Conservation (phyloP, 2,329 filamentous ascomycete genomes). For the Scolecobasidium constrictum region DNA sequence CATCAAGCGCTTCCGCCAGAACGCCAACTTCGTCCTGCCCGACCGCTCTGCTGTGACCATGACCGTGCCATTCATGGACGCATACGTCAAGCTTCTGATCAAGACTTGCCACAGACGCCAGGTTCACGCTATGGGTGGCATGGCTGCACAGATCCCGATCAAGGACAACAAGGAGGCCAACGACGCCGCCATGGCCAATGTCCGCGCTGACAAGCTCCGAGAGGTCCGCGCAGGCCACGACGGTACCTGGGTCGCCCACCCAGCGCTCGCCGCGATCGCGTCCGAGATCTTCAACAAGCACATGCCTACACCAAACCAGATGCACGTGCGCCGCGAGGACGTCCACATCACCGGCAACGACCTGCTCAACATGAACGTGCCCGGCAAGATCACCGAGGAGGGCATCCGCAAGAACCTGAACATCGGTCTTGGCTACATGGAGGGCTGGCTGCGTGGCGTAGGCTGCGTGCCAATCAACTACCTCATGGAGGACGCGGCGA, state of each 20-base stretch:
- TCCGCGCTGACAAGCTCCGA: constrained; percentile 90
- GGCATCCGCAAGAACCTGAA: constrained; percentile 97
- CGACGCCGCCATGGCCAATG: constrained; percentile 85
- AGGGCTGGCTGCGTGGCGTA: constrained; percentile 90
- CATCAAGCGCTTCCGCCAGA: constrained; percentile 98
- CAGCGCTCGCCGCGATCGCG: constrained; percentile 78
- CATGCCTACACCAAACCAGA: constrained; percentile 98
- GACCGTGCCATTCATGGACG: constrained; percentile 97
- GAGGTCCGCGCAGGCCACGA: constrained; percentile 94
- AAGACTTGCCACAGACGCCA: constrained; percentile 95
- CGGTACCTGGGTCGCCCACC: constrained; percentile 95
- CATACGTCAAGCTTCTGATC: constrained; percentile 93
- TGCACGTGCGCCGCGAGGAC: constrained; percentile 82
- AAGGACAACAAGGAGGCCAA: constrained; percentile 89
- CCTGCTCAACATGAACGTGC: constrained; percentile 95
- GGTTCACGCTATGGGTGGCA: constrained; percentile 98
- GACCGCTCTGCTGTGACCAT: constrained; percentile 89
- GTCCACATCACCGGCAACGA: constrained; percentile 79
- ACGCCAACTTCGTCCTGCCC: constrained; percentile 84
- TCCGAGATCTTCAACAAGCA: constrained; percentile 92
- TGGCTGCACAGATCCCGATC: constrained; percentile 98
- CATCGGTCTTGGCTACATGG: constrained; percentile 96
- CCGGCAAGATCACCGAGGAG: constrained; percentile 81
- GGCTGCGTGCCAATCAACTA: constrained; percentile 97
- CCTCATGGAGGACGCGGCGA: constrained; percentile 96